Percentiles rank a stretch among this genome's conserved stretches.
Evolutionary conservation across 305 asterid species (phyloP).

Genomic region (Solanum chacoense): DNA sequence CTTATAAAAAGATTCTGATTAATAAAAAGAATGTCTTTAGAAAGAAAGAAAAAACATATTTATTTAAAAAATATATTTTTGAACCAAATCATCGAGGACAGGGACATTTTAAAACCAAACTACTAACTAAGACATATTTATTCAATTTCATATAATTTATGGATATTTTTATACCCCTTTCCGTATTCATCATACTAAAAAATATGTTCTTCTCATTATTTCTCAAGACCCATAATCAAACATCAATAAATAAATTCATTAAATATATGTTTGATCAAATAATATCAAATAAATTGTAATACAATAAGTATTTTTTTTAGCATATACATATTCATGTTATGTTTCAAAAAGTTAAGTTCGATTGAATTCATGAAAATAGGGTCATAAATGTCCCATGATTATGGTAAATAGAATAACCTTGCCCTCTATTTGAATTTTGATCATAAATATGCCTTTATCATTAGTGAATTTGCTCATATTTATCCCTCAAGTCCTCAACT

Average conservation of each 20-base stretch:
- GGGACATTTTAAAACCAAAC: accelerated
- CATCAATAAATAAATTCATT: not conserved
- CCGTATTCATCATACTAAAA: not conserved
- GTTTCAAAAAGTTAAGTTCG: not conserved
- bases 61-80: not conserved
- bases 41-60: not conserved
- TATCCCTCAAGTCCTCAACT: not conserved
- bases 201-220: not conserved
- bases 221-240: not conserved
- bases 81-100: accelerated
- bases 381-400: not conserved
- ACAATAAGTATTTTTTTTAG: not conserved
- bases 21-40: not conserved
- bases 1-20: not conserved
- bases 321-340: not conserved
- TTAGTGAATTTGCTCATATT: not conserved
- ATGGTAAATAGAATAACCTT: not conserved
- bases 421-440: not conserved
- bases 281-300: not conserved
- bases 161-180: not conserved
- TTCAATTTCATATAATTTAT: not conserved
- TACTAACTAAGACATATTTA: not conserved
- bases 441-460: not conserved
- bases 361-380: not conserved
- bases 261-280: not conserved